Base-by-base conservation (phyloP, 148 eudicot species). In the Rhododendron molle region DNA sequence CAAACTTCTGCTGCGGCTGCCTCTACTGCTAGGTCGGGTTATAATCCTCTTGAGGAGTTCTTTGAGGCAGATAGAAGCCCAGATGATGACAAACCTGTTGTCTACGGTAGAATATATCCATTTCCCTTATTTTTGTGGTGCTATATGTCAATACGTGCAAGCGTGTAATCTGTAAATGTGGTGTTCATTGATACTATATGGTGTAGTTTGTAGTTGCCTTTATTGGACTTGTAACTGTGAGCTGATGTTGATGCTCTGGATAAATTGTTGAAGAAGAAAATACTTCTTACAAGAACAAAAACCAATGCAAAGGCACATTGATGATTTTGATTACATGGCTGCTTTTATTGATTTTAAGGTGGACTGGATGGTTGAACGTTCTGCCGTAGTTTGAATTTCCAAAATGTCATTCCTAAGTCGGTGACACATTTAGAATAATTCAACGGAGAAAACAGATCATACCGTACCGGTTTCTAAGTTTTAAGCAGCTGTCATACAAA, bases 21-120 rank as follows among this genome's bases (percentile, higher is more conserved):
- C 72, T 88, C 91, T 40, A 87, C 85, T 4, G 86, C 86, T 76
- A 83, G 86, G 82, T 86, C 86, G 40, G 69, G 83, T 38, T 84
- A 77, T 78, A 93, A 91, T 81, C 95, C 95, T 4, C 92, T 93
- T 40, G 93, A 91, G 87, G 89, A 92, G 90, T 93, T 93, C 83
- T 92, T 93, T 84, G 93, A 93, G 88, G 85, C 80, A 26, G 94
- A 91, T 52, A 80, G 94, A 87, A 92, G 71, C 69, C 83, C 90
- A 21, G 94, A 92, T 9, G 94, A 92, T 87, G 94, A 93, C 16
- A 92, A 92, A 83, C 93, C 94, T 82, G 88, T 91, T 77, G 90
- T 89, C 23, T 92, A 92, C 83, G 94, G 95, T 93, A 88, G 56
- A 46, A 15, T 56, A n/a, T 52, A 21, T 49, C 23, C 56, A 50